A percentile compares a stretch with the other conserved stretches of the same genome.
phyloP scores from a whole-genome alignment of 202 grass and related monocot species.

The Setaria italica region DNA sequence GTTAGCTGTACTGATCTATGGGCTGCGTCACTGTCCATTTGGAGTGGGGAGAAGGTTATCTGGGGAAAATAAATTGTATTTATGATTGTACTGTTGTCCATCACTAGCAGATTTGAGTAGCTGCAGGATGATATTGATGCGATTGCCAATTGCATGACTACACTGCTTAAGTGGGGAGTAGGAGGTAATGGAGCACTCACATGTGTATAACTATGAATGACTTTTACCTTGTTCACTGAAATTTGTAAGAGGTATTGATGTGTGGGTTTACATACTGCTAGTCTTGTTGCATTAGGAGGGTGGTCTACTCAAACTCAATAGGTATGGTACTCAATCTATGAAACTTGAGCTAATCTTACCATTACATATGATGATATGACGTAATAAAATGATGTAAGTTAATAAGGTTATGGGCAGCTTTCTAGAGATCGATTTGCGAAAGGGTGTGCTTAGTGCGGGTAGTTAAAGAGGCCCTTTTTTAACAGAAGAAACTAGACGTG shows the following conservation, averaged over 20 bases:
- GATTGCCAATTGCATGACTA: not conserved
- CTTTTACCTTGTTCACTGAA: not conserved
- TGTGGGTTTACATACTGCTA: not conserved
- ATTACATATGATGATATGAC: not conserved
- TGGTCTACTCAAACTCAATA: not conserved
- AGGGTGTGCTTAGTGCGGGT: slow-evolving; percentile 3
- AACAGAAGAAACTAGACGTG: not conserved
- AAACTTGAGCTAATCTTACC: not conserved
- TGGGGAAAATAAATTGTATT: slow-evolving; percentile 21
- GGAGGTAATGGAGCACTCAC: not conserved
- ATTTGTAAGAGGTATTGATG: not conserved
- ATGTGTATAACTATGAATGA: not conserved
- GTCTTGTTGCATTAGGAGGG: not conserved
- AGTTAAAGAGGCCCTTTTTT: not conserved
- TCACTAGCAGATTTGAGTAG: slow-evolving; percentile 34
- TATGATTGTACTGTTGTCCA: slow-evolving; percentile 20
- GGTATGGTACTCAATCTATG: not conserved
- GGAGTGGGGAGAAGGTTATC: slow-evolving; percentile 28
- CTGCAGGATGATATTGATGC: not conserved
- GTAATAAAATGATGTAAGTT: slow-evolving; percentile 2
- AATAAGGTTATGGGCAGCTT: slow-evolving; percentile 2
- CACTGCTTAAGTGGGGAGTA: not conserved
- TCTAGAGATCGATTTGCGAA: not conserved
- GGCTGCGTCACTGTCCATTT: slow-evolving; percentile 21
- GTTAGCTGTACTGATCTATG: slow-evolving; percentile 35